A percentile compares a stretch with the other conserved stretches of the same genome.
Conservation (phyloP, 768 basidiomycete genomes). For the Piloderma croceum region DNA sequence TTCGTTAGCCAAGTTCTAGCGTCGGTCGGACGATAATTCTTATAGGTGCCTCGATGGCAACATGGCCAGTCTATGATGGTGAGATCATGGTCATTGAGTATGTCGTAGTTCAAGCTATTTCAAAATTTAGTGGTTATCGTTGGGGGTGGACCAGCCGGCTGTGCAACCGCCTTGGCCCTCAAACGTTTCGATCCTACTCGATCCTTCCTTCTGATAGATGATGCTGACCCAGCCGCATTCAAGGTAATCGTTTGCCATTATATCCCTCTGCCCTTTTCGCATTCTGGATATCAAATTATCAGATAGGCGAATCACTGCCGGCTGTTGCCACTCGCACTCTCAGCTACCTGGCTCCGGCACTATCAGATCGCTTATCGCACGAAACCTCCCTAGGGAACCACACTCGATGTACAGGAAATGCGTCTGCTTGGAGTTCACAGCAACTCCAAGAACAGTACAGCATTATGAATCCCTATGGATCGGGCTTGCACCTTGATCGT, state of each 20-base stretch:
- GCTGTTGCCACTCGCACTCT: too few relatives aligned
- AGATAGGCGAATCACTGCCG: constrained; percentile 36
- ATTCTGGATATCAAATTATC: not conserved
- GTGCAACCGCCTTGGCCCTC: constrained; percentile 21
- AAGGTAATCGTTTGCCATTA: constrained; percentile 28
- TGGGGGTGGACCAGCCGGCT: constrained; percentile 20
- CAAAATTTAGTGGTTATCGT: constrained; percentile 22
- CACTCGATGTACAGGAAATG: constrained; percentile 27
- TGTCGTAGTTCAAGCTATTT: too few relatives aligned
- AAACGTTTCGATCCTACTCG: constrained; percentile 10
- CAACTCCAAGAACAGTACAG: constrained; percentile 24
- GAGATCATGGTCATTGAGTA: constrained; percentile 31
- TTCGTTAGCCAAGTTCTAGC: too few relatives aligned
- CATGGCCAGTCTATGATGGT: too few relatives aligned
- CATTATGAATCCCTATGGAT: constrained; percentile 30
- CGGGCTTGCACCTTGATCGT: constrained; percentile 30
- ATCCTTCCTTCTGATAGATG: constrained; percentile 27
- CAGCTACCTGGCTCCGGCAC: constrained; percentile 10
- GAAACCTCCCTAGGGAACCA: constrained; percentile 15
- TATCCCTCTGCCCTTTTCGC: not conserved
- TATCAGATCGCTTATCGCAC: constrained; percentile 13
- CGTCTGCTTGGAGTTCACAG: constrained; percentile 26
- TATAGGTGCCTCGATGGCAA: too few relatives aligned
- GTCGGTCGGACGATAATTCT: too few relatives aligned
- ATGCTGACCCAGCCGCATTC: constrained; percentile 25